phyloP scores from a whole-genome alignment of 352 stramenopile species.

The Phytophthora palmivora region DNA sequence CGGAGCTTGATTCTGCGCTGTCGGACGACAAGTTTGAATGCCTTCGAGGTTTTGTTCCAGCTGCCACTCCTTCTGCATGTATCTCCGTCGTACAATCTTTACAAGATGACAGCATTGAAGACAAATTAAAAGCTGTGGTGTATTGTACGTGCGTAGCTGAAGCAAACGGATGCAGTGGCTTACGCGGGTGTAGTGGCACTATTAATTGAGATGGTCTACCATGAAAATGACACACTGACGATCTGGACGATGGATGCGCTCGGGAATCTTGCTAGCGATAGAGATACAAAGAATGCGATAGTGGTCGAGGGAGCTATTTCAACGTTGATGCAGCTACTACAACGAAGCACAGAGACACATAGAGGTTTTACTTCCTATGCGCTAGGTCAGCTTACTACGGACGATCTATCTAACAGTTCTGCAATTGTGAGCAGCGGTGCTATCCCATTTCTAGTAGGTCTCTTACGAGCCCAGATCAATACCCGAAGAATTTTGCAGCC shows the following conservation, averaged over 20 bases:
- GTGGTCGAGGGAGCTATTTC: constrained; percentile 11
- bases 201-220: not conserved
- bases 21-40: constrained; percentile 3
- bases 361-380: constrained; percentile 6
- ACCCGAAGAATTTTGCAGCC: constrained; percentile 2
- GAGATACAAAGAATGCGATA: not conserved
- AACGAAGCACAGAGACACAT: not conserved
- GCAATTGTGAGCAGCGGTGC: not conserved
- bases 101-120: not conserved
- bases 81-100: not conserved
- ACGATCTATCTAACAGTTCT: not conserved
- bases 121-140: constrained; percentile 4
- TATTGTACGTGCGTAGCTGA: constrained; percentile 7
- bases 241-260: constrained; percentile 15
- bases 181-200: too few relatives aligned
- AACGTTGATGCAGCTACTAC: not conserved
- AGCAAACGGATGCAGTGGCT: not conserved
- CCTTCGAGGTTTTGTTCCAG: constrained; percentile 8
- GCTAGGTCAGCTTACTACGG: not conserved
- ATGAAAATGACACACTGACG: not conserved
- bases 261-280: constrained; percentile 6
- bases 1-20: constrained; percentile 1
- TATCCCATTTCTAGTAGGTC: not conserved
- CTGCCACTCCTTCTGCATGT: not conserved
- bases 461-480: not conserved